Evolutionary conservation across 148 eudicot species (phyloP).

Genomic region (Rhododendron simsii): DNA sequence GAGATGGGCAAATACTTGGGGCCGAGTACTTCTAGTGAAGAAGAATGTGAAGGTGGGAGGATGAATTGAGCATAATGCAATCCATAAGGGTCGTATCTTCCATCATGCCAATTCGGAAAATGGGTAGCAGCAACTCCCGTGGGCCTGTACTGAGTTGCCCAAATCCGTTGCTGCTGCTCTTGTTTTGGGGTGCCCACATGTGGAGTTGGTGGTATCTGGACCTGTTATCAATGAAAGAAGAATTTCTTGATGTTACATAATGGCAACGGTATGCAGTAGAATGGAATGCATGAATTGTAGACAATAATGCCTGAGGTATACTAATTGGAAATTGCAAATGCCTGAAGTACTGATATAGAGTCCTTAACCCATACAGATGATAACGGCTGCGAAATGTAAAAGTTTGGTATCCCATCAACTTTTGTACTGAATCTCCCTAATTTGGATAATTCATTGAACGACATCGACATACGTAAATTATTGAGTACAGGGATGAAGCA

Average conservation of each 20-base stretch:
- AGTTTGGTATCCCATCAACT: neutral
- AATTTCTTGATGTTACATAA: neutral
- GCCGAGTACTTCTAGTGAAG: conserved; percentile 27
- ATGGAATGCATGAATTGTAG: neutral
- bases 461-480: neutral
- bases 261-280: neutral
- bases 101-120: conserved; percentile 38
- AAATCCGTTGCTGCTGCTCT: conserved; percentile 31
- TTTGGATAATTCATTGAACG: neutral
- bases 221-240: conserved; percentile 13
- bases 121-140: conserved; percentile 28
- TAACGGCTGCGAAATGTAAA: neutral
- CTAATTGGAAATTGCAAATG: neutral
- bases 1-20: conserved; percentile 28
- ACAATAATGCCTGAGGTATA: neutral
- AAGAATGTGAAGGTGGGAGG: conserved; percentile 27
- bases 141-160: conserved; percentile 37
- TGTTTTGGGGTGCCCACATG: conserved; percentile 25
- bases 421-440: neutral
- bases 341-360: neutral
- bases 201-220: conserved; percentile 23
- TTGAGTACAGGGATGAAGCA: neutral
- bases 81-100: conserved; percentile 26
- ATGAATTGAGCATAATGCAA: conserved; percentile 25
- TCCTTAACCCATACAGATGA: neutral